A percentile compares a stretch with the other conserved stretches of the same genome.
These are phyloP conservation scores for Lecanicillium sp. DNA, from an alignment of 2,329 filamentous ascomycete species.

Conservation along the genomic window DNA sequence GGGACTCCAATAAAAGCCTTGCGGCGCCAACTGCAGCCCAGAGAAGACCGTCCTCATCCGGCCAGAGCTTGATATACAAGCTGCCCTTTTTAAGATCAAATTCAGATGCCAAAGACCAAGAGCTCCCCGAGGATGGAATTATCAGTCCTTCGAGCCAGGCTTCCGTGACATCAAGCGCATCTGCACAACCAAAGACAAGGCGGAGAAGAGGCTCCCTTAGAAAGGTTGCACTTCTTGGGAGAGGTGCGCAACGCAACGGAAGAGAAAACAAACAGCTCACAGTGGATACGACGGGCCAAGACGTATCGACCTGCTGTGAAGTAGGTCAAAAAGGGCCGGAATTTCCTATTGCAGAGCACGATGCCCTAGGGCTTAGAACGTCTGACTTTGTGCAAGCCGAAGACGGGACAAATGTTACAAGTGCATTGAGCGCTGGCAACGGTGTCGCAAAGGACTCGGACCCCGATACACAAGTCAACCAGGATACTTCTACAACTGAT, in stretches of 20 bases:
- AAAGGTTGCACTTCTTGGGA: conserved; percentile 77
- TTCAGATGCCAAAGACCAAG: conserved; percentile 20
- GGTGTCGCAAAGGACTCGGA: conserved; percentile 7
- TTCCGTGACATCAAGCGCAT: conserved; percentile 15
- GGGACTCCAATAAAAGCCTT: background rate
- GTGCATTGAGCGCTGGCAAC: background rate
- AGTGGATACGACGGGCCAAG: conserved; percentile 30
- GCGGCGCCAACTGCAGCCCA: conserved; percentile 6
- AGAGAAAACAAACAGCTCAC: conserved; percentile 41
- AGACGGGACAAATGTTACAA: conserved; percentile 9
- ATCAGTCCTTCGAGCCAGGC: background rate
- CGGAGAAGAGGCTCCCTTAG: conserved; percentile 76
- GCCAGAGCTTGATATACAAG: conserved; percentile 57
- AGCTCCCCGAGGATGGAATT: conserved; percentile 24
- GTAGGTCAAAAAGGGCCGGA: no score
- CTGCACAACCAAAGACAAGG: conserved; percentile 42
- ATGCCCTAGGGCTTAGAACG: conserved; percentile 37
- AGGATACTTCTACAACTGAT: conserved; percentile 62
- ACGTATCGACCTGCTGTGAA: conserved; percentile 9
- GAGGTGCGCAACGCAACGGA: conserved; percentile 55
- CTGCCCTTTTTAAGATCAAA: conserved; percentile 57
- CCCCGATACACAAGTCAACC: conserved; percentile 13
- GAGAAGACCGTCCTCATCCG: conserved; percentile 42
- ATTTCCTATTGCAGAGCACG: conserved; percentile 13
- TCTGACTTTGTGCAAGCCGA: conserved; percentile 23